Percentiles rank a stretch among this genome's conserved stretches.
Conservation (phyloP, 176 grass and related monocot genomes). For the Bonia amplexicaulis region DNA sequence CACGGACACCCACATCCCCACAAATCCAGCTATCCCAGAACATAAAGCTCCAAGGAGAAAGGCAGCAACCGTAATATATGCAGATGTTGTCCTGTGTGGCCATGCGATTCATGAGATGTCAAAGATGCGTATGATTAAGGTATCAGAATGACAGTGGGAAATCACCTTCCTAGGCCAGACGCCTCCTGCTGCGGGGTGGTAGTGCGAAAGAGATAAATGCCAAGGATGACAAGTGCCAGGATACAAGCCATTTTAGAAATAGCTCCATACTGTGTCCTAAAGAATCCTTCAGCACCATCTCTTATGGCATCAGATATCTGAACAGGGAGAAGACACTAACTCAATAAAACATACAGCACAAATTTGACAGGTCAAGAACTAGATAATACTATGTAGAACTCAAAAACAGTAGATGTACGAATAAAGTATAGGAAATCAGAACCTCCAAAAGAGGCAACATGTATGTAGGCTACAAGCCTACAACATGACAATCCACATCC, state of each 20-base stretch:
- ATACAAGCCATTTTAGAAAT: conserved; percentile 97
- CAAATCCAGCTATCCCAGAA: conserved; percentile 95
- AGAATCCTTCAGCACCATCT: conserved; percentile 98
- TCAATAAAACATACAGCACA: neutral
- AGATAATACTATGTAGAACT: conserved; percentile 13
- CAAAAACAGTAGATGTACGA: neutral
- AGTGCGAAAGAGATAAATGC: conserved; percentile 95
- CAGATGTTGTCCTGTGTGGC: conserved; percentile 63
- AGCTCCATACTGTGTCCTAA: conserved; percentile 93
- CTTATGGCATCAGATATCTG: conserved; percentile 99
- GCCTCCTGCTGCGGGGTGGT: conserved; percentile 87
- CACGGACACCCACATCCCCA: conserved; percentile 99
- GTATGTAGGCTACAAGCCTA: neutral
- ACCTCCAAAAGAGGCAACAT: neutral
- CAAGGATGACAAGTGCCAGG: conserved; percentile 86
- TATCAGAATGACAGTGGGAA: conserved; percentile 7
- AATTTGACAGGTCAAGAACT: conserved; percentile 16
- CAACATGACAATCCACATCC: neutral
- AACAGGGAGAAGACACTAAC: conserved; percentile 27
- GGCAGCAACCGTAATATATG: conserved; percentile 88
- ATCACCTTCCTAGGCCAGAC: conserved; percentile 80
- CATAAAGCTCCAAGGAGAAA: conserved; percentile 97
- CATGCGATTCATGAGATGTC: conserved; percentile 22
- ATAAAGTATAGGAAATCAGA: conserved; percentile 6
- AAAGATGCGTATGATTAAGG: neutral